These are phyloP conservation scores for Meripilus lineatus DNA, from an alignment of 1,284 basidiomycete genomes.

Conservation along the genomic window DNA sequence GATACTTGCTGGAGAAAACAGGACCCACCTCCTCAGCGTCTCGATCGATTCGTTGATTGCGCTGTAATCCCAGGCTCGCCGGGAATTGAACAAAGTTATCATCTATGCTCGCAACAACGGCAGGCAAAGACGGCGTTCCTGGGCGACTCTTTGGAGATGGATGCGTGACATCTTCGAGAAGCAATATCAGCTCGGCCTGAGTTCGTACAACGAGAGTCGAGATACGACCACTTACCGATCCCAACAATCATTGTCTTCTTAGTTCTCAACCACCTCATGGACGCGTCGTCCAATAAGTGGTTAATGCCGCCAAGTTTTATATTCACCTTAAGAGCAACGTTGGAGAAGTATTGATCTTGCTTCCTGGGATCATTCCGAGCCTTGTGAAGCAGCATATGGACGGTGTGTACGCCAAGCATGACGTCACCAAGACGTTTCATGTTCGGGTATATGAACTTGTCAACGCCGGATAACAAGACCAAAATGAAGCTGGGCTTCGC, in stretches of 20 bases:
- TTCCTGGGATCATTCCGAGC: slow-evolving; percentile 52
- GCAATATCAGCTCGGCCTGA: too few species aligned
- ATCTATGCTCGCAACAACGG: slow-evolving; percentile 71
- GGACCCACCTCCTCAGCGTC: slow-evolving; percentile 54
- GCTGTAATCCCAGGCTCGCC: slow-evolving; percentile 57
- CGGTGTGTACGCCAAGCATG: slow-evolving; percentile 61
- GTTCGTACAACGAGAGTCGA: too few species aligned
- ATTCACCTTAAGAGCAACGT: slow-evolving; percentile 62
- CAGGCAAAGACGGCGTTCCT: slow-evolving; percentile 72
- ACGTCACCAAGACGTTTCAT: slow-evolving; percentile 73
- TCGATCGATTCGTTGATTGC: slow-evolving; percentile 36
- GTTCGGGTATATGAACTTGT: slow-evolving; percentile 70
- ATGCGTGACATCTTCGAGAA: slow-evolving; percentile 60
- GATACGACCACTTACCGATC: slow-evolving; percentile 28
- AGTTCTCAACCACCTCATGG: slow-evolving; percentile 59
- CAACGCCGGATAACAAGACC: slow-evolving; percentile 55
- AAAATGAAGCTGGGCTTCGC: slow-evolving; percentile 53
- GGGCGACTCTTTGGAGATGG: slow-evolving; percentile 49
- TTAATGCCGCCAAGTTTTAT: slow-evolving; percentile 77
- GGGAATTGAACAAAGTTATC: slow-evolving; percentile 66
- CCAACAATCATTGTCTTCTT: slow-evolving; percentile 74
- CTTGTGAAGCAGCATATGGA: slow-evolving; percentile 59
- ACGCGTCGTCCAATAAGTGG: slow-evolving; percentile 51
- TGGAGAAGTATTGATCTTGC: slow-evolving; percentile 75
- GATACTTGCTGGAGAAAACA: not conserved